Evolutionary conservation across 306 rosid species (phyloP).

Genomic region (Sicyos baderoa): DNA sequence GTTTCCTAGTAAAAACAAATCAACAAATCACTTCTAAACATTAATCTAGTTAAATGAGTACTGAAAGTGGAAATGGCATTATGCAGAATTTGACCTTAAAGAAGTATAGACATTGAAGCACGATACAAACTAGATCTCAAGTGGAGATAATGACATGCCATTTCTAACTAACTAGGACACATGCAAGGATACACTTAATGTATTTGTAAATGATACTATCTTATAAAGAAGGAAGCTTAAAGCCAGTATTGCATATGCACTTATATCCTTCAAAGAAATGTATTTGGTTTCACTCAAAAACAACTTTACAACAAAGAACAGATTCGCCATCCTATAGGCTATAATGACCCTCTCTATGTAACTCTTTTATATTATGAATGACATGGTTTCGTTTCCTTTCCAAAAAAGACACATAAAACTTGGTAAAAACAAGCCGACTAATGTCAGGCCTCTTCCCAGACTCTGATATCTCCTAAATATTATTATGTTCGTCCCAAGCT

Average conservation of each 20-base stretch:
- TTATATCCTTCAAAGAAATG: not conserved
- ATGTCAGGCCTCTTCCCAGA: not conserved
- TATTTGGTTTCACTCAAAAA: not conserved
- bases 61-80: not conserved
- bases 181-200: not conserved
- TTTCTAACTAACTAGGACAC: not conserved
- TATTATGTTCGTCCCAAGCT: not conserved
- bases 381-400: too few species aligned
- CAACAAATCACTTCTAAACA: not conserved
- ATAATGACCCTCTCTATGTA: too few species aligned
- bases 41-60: not conserved
- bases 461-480: not conserved
- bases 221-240: not conserved
- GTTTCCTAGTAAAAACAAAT: too few species aligned
- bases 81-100: not conserved
- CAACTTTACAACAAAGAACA: not conserved
- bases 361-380: too few species aligned
- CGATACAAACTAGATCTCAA: not conserved
- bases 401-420: not conserved
- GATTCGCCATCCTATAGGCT: too few species aligned
- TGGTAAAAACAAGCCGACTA: not conserved
- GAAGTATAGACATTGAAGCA: not conserved
- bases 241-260: not conserved
- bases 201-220: not conserved
- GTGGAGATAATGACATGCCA: not conserved